A percentile compares a stretch with the other conserved stretches of the same genome.
Conservation (phyloP, 2,329 filamentous ascomycete species). For the Pestalotiopsis sp. region DNA sequence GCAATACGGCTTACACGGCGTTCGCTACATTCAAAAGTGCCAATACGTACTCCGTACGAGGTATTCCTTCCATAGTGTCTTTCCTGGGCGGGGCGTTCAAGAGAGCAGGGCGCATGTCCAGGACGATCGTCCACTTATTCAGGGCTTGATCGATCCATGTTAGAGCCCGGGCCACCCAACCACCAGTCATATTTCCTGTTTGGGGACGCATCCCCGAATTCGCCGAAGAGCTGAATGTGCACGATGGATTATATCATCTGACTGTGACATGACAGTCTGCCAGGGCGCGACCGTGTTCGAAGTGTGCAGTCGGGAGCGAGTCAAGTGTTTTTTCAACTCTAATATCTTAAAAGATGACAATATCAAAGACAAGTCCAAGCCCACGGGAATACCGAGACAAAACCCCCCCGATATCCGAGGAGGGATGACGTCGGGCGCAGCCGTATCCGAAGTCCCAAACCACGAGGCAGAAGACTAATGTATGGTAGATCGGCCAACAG, state of each 20-base stretch:
- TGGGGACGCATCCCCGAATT: neutral
- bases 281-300: neutral
- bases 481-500: neutral
- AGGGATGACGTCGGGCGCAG: neutral
- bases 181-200: neutral
- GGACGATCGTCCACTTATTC: neutral
- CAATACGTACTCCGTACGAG: neutral
- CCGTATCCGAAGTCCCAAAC: neutral
- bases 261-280: neutral
- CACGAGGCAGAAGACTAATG: neutral
- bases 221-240: neutral
- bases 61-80: neutral
- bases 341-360: neutral
- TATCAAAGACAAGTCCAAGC: neutral
- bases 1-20: no score
- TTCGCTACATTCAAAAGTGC: no score
- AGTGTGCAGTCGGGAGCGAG: neutral
- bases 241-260: neutral
- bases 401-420: neutral
- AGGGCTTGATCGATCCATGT: neutral
- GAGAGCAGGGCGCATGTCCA: neutral
- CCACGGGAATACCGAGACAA: neutral
- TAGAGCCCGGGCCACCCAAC: neutral
- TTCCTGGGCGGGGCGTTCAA: neutral
- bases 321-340: neutral